Base-by-base conservation (phyloP, 2,329 filamentous ascomycete genomes). In the Calycina marina region DNA sequence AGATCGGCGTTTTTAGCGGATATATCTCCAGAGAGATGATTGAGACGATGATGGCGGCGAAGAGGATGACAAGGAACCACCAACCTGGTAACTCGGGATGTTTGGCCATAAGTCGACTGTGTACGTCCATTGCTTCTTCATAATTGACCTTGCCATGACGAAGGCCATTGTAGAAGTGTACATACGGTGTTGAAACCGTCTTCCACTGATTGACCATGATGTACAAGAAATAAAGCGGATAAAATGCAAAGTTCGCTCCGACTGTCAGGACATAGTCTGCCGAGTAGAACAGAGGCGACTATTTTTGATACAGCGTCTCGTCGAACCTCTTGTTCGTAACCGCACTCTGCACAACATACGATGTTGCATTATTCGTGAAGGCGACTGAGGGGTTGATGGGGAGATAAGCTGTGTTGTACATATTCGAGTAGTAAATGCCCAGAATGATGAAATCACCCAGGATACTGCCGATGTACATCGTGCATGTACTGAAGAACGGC, bases 61-160 rank as follows among this genome's bases (percentile, higher is more conserved):
- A 37, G 4, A 61, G 49, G 25, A 62, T 59, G 18, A 54, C 18
- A 4, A 62, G 41, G 42, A 61, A 62, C 62, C 60, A 66, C 61
- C 61, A 66, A 35, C 64, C 61, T 0, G 62, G 62, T 1, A 65
- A 60, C 28, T 65, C 62, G 0, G 50, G 47, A 37, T 64, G 65
- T 2, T 47, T 50, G 4, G 50, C 41, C 61, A 66, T 64, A 2
- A 61, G 45, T 0, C 56, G 47, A 2, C 47, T 59, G 24, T 64
- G 58, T 1, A 60, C 43, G 37, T 66, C 60, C 32, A 56, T 57
- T 10, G 58, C 55, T 3, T 52, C 55, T 4, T 56, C 57, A 34
- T 61, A 61, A 37, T 60, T 60, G 5, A 54, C 54, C 9, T 47
- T 52, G 9, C 57, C 53, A 38, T 58, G 40, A 10, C 55, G 49